phyloP scores from a whole-genome alignment of 2,329 filamentous ascomycete genomes.

The Hypoxylon sp. region DNA sequence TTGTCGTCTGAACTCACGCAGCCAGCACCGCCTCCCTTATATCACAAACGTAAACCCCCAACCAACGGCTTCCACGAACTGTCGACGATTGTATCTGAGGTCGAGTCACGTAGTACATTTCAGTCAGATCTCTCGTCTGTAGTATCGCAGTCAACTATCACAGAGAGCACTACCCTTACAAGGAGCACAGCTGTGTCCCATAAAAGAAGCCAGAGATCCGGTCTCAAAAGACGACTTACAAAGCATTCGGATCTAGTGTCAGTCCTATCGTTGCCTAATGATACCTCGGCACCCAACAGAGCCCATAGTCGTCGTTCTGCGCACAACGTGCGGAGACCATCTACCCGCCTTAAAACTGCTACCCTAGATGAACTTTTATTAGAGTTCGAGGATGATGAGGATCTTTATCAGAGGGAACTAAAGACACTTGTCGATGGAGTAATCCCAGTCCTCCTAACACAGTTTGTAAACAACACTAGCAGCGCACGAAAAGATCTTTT shows the following conservation, averaged over 20 bases:
- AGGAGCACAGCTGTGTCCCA: conserved; percentile 62
- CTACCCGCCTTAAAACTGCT: conserved; percentile 75
- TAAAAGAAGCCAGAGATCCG: conserved; percentile 65
- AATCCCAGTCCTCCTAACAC: conserved; percentile 89
- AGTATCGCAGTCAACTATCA: conserved; percentile 66
- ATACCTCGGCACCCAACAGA: conserved; percentile 68
- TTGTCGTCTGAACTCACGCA: conserved; percentile 52
- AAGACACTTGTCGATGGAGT: conserved; percentile 95
- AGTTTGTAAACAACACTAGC: conserved; percentile 81
- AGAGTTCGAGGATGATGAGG: conserved; percentile 86
- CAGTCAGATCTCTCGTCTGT: conserved; percentile 67
- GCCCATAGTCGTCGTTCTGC: conserved; percentile 81
- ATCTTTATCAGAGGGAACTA: conserved; percentile 89
- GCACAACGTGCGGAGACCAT: conserved; percentile 82
- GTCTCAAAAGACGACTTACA: conserved; percentile 82
- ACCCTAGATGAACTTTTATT: conserved; percentile 82
- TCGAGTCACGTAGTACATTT: conserved; percentile 60
- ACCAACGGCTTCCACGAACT: conserved; percentile 70
- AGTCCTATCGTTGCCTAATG: conserved; percentile 82
- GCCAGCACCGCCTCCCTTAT: conserved; percentile 36
- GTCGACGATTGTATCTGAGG: conserved; percentile 70
- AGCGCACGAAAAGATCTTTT: conserved; percentile 78
- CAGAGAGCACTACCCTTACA: conserved; percentile 66
- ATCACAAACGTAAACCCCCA: conserved; percentile 60
- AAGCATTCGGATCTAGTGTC: conserved; percentile 96